Evolutionary conservation across 768 basidiomycete genomes (phyloP).

Genomic region (Favolaschia claudopus): DNA sequence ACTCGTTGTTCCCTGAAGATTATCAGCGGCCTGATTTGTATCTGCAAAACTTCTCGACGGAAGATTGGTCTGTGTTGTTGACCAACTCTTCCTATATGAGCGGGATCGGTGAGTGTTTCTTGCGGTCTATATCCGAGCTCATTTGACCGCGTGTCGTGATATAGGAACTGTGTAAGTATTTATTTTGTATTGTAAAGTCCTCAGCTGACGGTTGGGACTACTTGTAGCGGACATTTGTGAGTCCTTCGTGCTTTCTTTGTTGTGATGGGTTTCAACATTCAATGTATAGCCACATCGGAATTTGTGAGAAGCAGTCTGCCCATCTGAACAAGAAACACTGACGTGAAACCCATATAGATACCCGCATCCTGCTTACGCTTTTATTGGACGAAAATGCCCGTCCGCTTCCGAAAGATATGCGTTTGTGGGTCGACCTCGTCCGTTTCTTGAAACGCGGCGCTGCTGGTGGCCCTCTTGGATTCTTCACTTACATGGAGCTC

Average conservation of each 20-base stretch:
- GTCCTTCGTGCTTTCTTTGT: slow-evolving; percentile 18
- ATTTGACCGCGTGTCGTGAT: background rate
- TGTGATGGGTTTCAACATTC: background rate
- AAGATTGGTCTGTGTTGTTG: slow-evolving; percentile 59
- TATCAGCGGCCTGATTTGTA: slow-evolving; percentile 61
- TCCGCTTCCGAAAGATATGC: slow-evolving; percentile 57
- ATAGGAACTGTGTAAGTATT: slow-evolving; percentile 43
- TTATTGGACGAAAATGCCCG: slow-evolving; percentile 54
- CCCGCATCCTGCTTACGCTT: slow-evolving; percentile 56
- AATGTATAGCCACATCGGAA: slow-evolving; percentile 57
- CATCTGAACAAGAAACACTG: too few species aligned
- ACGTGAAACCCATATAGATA: too few species aligned
- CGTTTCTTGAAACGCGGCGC: slow-evolving; percentile 60
- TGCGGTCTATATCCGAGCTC: background rate
- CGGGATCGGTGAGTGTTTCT: slow-evolving; percentile 43
- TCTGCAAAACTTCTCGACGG: slow-evolving; percentile 61
- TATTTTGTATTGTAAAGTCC: background rate
- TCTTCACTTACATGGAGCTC: slow-evolving; percentile 66
- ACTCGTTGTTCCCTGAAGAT: slow-evolving; percentile 57
- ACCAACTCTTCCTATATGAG: slow-evolving; percentile 61
- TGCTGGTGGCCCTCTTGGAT: slow-evolving; percentile 53
- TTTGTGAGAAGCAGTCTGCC: slow-evolving; percentile 43
- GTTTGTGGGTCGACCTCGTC: slow-evolving; percentile 62
- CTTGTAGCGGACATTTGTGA: slow-evolving; percentile 50
- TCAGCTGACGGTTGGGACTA: background rate